Conservation (phyloP, 228 moss, liverwort and hornwort genomes). For the Sphagnum magellanicum region DNA sequence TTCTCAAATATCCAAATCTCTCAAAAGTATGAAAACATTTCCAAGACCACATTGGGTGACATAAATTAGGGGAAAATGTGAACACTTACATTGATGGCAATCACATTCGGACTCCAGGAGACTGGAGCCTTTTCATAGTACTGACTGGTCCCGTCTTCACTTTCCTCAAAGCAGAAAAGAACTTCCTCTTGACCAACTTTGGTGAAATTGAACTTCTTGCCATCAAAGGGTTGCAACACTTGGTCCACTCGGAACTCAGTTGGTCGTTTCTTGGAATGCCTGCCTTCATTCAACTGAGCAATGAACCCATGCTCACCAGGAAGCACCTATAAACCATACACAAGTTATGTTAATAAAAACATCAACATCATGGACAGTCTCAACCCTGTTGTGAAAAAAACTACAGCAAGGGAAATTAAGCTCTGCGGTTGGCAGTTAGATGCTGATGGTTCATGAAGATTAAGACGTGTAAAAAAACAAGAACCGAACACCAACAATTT, state of each 20-base stretch:
- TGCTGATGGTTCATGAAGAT: no score
- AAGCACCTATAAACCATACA: slow-evolving; percentile 39
- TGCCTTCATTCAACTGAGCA: slow-evolving; percentile 87
- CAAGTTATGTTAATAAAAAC: background rate
- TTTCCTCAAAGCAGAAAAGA: slow-evolving; percentile 70
- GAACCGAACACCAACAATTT: no score
- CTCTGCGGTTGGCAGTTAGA: no score
- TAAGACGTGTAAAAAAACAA: no score
- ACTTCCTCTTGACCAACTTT: slow-evolving; percentile 75
- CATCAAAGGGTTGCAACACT: slow-evolving; percentile 76
- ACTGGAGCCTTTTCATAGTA: slow-evolving; percentile 42
- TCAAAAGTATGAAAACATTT: no score
- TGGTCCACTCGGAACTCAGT: slow-evolving; percentile 86
- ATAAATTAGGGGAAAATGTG: background rate
- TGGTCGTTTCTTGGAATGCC: slow-evolving; percentile 74
- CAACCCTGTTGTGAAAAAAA: background rate
- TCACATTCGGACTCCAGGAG: slow-evolving; percentile 50
- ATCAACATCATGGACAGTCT: no score
- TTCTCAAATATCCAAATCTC: no score
- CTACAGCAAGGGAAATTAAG: no score
- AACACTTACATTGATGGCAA: slow-evolving; percentile 67
- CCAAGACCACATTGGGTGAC: no score
- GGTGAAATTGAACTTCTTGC: slow-evolving; percentile 79
- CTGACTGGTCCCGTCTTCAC: slow-evolving; percentile 29
- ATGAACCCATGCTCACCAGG: slow-evolving; percentile 71